Evolutionary conservation across 306 rosid species (phyloP), one percentile per base, ranked within the genome.

Genomic region (Prunus padus): DNA sequence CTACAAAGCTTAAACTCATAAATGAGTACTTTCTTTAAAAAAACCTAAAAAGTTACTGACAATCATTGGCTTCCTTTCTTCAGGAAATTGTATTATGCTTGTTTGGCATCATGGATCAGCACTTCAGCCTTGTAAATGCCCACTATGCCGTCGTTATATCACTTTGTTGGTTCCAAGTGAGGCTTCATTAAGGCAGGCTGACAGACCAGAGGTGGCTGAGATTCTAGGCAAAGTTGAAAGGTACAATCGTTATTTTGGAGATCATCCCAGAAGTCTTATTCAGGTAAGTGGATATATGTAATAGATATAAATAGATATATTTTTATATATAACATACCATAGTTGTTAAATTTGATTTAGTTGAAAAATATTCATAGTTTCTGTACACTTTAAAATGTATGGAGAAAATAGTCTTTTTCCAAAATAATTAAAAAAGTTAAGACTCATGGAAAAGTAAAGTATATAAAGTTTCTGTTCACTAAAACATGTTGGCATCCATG

Each of bases 131-230:
- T 90, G 98, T 77, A 90, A 78, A 80, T 95, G 98, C 72, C 98
- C 98, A 0, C 85, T 92, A 0, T 95, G 98, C 73, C 97, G 97
- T 9, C 95, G 97, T 8, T 86, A 76, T 18, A 92, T 92, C 60
- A 89, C 89, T 3, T 83, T 95, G 55, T 54, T 94, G 60, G 89
- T 94, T 65, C 98, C 97, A 4, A 66, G 87, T 20, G 81, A 79
- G 72, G 85, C 57, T 25, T 86, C 87, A 26, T 14, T 14, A 3
- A 62, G 80, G 45, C 90, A 76, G 56, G 87, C 65, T 12, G 49
- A 74, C 9, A 75, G 82, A 28, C 90, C 82, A 1, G 82, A 89
- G 81, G 91, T 81, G 26, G 77, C 81, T 10, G 83, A 73, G 20
- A 42, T 86, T 84, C 85, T 90, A 22, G 44, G 69, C 8, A 74